Base-by-base conservation (phyloP, 805 yeast genomes). In the Candida koratica region DNA sequence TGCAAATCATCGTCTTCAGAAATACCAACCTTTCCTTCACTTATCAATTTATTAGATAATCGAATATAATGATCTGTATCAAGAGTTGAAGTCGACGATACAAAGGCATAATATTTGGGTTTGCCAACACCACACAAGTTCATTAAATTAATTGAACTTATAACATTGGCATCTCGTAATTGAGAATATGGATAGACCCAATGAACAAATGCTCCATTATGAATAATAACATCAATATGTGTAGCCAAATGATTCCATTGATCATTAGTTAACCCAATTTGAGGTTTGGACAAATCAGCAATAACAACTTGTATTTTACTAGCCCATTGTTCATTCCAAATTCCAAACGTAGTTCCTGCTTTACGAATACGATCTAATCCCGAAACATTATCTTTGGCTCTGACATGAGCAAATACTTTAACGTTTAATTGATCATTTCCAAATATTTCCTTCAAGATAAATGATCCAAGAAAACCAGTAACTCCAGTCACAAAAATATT, bases 161-260 rank as follows among this genome's bases (percentile, higher is more conserved):
- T 64, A 20, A 94, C 98, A 54, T 93, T 93, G 22, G 97, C 93
- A 47, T 86, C 96, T 50, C 97, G 77, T 52, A 93, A 69, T 46
- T 84, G 85, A 32, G 82, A 65, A 62, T 93, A 93, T 17, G 98
- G 97, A 58, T 84, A 93, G 2, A 89, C 96, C 99, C 99, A 93
- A 60, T 93, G 98, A 25, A 93, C 99, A 43, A 89, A 70, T 12
- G 99, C 99, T 67, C 97, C 98, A 50, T 93, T 93, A 60, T 93
- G 99, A 43, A 93, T 76, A 35, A 93, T 79, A 3, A 81, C 81
- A 58, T 94, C 98, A 39, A 90, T 68, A 1, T 67, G 61, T 11
- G 73, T 59, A 7, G 77, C 64, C 41, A 93, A 71, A 6, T 51
- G 32, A 1, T 47, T 28, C 95, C 96, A 93, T 20, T 66, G 63